Evolutionary conservation across 139 green algal species (phyloP).

Genomic region (Zygnema circumcarinatum): DNA sequence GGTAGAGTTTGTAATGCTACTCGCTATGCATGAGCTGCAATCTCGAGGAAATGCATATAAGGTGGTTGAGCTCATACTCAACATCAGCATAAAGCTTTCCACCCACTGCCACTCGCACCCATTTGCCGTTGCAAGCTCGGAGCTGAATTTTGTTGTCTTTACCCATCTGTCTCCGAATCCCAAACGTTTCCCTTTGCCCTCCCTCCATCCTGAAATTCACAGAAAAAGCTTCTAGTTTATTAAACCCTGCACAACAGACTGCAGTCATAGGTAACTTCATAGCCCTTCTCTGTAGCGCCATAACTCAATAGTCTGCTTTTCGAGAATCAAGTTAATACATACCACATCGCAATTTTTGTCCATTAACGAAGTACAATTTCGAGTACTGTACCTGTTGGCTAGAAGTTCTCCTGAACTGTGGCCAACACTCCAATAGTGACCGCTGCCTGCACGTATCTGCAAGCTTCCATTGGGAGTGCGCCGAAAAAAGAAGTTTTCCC

Average conservation of each 20-base stretch:
- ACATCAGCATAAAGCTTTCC: background rate
- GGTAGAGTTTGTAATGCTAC: too few species aligned
- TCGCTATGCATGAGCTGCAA: too few species aligned
- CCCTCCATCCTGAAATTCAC: background rate
- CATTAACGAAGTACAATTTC: too few species aligned
- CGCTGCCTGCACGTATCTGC: slow-evolving; percentile 15
- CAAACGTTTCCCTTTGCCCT: slow-evolving; percentile 3
- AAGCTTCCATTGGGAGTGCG: background rate
- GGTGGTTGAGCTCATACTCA: too few species aligned
- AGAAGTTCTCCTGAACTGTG: background rate
- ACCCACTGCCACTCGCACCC: background rate
- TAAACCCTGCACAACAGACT: background rate
- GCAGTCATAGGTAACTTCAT: background rate
- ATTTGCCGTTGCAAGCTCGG: slow-evolving; percentile 6
- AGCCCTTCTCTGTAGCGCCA: background rate
- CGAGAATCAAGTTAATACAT: too few species aligned
- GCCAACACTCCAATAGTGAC: slow-evolving; percentile 33
- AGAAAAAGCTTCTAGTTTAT: background rate
- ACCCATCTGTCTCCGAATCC: background rate
- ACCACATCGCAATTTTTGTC: too few species aligned
- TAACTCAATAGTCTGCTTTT: too few species aligned
- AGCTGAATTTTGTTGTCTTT: background rate
- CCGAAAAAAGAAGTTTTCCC: slow-evolving; percentile 48
- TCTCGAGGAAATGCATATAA: too few species aligned
- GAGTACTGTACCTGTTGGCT: slow-evolving; percentile 44